Evolutionary conservation across 2,329 filamentous ascomycete species (phyloP), one percentile per base, ranked within the genome.

Genomic region (Septoria petroselini): DNA sequence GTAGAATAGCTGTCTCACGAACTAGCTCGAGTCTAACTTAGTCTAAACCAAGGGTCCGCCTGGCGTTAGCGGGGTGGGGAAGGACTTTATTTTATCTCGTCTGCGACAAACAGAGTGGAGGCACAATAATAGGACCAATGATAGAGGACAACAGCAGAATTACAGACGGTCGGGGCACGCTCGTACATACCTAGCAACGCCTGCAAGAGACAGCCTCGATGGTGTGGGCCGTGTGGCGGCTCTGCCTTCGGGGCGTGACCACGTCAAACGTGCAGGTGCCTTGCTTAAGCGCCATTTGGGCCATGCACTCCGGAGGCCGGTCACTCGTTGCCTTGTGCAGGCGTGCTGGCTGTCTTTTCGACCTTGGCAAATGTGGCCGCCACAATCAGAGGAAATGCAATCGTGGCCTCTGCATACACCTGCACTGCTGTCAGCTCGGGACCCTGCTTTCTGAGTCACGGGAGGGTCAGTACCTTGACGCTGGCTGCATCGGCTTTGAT

Each of bases 401-500:
- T 72, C 0, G 83, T 85, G 1, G 83, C 83, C 67, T 86, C 83
- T 12, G 81, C 82, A 61, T 83, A 84, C 4, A 84, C 79, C 71
- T 75, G 45, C 18, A 19, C 8, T 25, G 14, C 19, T 23, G 25
- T 52, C 21, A 52, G 46, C 14, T 12, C 21, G 19, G 17, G 5
- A 30, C 31, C 18, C n/a, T 8, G 21, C 4, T 12, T 3, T 7
- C n/a, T 15, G 23, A 31, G 41, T 21, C 34, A 52, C 29, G 40
- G 23, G 40, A 38, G 33, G 21, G 31, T 27, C 65, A 74, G 60
- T 68, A 89, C 88, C 83, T 97, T 98, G 49, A 97, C 91, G 62
- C 84, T 86, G 56, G 93, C 85, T 1, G 86, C 93, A 44, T 85
- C 87, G 34, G 84, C 77, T 71, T 94, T 96, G 70, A 98, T 96